Base-by-base conservation (phyloP, 2,329 filamentous ascomycete species). In the Ophiosphaerella korrae region DNA sequence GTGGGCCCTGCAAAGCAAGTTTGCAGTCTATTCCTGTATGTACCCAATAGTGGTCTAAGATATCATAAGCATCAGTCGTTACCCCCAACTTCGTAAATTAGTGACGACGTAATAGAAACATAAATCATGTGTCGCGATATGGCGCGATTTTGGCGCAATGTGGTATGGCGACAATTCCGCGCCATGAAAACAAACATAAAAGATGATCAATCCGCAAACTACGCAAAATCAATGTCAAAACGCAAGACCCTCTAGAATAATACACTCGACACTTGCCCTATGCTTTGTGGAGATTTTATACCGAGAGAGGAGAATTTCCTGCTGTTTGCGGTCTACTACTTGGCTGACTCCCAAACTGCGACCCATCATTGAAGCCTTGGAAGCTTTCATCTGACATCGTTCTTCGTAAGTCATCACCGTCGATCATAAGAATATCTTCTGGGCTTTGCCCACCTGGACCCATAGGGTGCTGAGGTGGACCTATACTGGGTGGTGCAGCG, bases 391-490 rank as follows among this genome's bases (percentile, higher is more conserved):
- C 62, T n/a, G 58, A 63, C 34, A 53, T 52, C 29, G 55, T 60
- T 18, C 64, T 35, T 41, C 50, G 57, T 16, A 68, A 45, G 21
- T 63, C 63, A 7, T 53, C 55, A 8, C 52, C 59, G 9, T 68
- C 66, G 7, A 54, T 52, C 65, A 71, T 67, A 6, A 71, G 58
- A n/a, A 67, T 52, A 29, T 72, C 64, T 34, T 63, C 54, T 5
- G 52, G 59, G 18, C 58, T 55, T 21, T 60, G 53, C 14, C 45
- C 41, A 4, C 44, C 53, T 24, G 36, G 42, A 0, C 44, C 50
- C 16, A 57, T 42, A 13, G 43, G 52, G 33, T 53, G 54, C 35
- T 60, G 59, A 16, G 57, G 55, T 24, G 53, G 60, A 6, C 56
- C 59, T 57, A 66, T 64, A n/a, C 38, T 59, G 12, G 45, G 50